Evolutionary conservation across 2,329 filamentous ascomycete species (phyloP), one percentile per base, ranked within the genome.

Genomic region (Esteya vermicola): DNA sequence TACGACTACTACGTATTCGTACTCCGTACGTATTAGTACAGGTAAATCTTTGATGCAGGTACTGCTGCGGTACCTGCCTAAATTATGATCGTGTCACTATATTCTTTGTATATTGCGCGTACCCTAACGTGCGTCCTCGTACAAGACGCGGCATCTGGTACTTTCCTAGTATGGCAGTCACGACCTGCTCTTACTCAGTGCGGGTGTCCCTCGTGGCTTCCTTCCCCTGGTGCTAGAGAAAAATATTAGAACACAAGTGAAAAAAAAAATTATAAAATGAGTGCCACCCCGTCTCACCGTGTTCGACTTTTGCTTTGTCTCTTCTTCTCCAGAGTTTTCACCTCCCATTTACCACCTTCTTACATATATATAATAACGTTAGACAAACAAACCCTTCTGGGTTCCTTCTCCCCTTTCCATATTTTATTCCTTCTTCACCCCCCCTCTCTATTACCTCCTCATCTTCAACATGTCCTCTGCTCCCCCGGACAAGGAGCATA

Each of bases 391-490:
- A 8, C 20, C 19, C 25, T 13, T 28, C 13, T 21, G 23, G 23
- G 8, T 21, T 33, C 28, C 19, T 23, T 33, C 28, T 10, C 21
- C 25, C 20, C 12, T 18, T 18, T 26, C 6, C 22, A 7, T 32
- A 32, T 26, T 32, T 23, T 13, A 26, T 19, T 32, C 36, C 13
- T 23, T 26, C 33, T 22, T 28, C 16, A 4, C 26, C 35, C 26
- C 4, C 21, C n/a, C 18, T 13, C 20, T 22, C 20, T 21, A 7
- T 33, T 20, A 28, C 23, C 10, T 27, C 10, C 7, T 6, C 18
- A 26, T 36, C 22, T 10, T 21, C 28, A 14, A n/a, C 20, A 49
- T 47, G 47, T 42, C 43, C n/a, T n/a, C n/a, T n/a, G n/a, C n/a
- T 33, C 20, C 9, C 12, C 16, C 9, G n/a, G 44, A 49, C 3